phyloP scores from a whole-genome alignment of 192 early-diverging fungal species.

The Coemansia sp. region DNA sequence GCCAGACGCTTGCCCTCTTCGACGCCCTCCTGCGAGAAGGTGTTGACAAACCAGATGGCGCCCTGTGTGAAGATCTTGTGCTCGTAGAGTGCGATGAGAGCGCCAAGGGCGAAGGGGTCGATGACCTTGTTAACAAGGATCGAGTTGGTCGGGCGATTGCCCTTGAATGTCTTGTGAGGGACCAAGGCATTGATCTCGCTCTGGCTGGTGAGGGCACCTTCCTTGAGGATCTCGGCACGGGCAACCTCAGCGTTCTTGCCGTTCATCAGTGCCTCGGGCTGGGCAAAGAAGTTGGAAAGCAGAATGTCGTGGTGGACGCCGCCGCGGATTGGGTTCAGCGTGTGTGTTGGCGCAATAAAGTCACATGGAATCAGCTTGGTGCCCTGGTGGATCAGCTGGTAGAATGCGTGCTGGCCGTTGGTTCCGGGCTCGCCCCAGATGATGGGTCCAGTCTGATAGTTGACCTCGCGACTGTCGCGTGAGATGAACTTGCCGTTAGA shows the following conservation, averaged over 20 bases:
- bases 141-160: constrained; percentile 97
- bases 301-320: constrained; percentile 92
- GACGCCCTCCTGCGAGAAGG: constrained; percentile 94
- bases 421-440: constrained; percentile 99
- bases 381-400: constrained; percentile 99
- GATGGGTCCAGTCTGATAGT: constrained; percentile 91
- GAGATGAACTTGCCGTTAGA: constrained; percentile 96
- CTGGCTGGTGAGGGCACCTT: constrained; percentile 45
- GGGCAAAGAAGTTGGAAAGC: constrained; percentile 99
- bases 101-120: constrained; percentile 84
- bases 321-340: constrained; percentile 86
- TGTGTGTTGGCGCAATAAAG: constrained; percentile 92
- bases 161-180: constrained; percentile 96
- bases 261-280: constrained; percentile 95
- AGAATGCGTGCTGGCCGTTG: constrained; percentile 99
- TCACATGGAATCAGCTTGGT: constrained; percentile 95
- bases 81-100: constrained; percentile 96
- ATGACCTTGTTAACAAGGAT: constrained; percentile 88
- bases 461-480: constrained; percentile 73
- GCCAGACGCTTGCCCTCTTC: constrained; percentile 99
- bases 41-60: constrained; percentile 97
- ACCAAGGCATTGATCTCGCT: constrained; percentile 64
- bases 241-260: constrained; percentile 85
- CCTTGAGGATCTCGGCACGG: constrained; percentile 71
- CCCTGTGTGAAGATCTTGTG: constrained; percentile 99